These are phyloP conservation scores for Mortierella hygrophila DNA, from an alignment of 192 early-diverging fungal species.

Conservation along the genomic window DNA sequence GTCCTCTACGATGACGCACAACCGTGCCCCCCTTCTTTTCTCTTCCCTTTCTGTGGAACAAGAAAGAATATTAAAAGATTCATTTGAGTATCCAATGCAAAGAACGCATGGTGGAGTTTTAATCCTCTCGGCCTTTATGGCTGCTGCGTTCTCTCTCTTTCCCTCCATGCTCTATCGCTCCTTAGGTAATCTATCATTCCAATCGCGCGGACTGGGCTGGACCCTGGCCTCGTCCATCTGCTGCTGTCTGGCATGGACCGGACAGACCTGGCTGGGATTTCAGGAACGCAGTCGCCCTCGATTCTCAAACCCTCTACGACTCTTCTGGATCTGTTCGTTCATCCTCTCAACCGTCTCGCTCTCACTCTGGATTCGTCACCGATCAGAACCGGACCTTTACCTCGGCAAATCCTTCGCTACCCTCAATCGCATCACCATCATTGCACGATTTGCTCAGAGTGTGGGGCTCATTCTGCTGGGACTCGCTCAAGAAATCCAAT, in stretches of 20 bases:
- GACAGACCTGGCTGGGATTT: conserved; percentile 22
- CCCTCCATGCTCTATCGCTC: not conserved
- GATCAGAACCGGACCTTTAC: not conserved
- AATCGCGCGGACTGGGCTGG: conserved; percentile 9
- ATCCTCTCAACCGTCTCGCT: conserved; percentile 30
- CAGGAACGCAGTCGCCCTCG: conserved; percentile 21
- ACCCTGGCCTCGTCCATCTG: conserved; percentile 28
- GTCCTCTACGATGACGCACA: not conserved
- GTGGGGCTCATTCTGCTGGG: conserved; percentile 11
- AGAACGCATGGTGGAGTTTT: not conserved
- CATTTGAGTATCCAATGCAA: not conserved
- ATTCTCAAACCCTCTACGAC: conserved; percentile 22
- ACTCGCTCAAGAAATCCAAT: conserved; percentile 21
- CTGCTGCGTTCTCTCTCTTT: not conserved
- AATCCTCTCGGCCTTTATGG: not conserved
- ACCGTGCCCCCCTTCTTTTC: not conserved
- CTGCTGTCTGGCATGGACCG: conserved; percentile 30
- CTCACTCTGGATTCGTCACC: conserved; percentile 16
- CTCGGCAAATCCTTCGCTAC: not conserved
- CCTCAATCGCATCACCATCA: conserved; percentile 2
- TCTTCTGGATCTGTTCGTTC: conserved; percentile 36
- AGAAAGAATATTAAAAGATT: not conserved
- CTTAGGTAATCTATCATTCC: conserved; percentile 18
- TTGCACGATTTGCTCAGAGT: conserved; percentile 35
- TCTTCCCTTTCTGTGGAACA: not conserved